phyloP scores from a whole-genome alignment of 2,329 filamentous ascomycete genomes.

The Onygena corvina region DNA sequence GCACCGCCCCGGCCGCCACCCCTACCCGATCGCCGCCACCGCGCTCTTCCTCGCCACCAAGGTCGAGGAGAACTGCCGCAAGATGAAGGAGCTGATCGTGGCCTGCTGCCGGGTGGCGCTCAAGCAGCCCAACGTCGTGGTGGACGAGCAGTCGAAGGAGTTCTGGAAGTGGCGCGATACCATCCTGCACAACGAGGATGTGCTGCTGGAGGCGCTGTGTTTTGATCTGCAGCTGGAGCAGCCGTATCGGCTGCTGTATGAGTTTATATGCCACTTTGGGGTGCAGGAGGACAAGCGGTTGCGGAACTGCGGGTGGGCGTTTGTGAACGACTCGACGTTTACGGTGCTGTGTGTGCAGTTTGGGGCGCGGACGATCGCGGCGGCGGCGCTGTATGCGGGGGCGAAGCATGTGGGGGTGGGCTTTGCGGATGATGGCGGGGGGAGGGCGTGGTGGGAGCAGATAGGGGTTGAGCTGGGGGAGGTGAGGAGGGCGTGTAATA shows the following conservation, averaged over 20 bases:
- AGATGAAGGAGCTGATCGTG: slow-evolving; percentile 88
- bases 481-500: slow-evolving; percentile 60
- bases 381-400: slow-evolving; percentile 75
- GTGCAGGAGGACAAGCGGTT: slow-evolving; percentile 69
- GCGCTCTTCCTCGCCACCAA: slow-evolving; percentile 91
- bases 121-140: slow-evolving; percentile 77
- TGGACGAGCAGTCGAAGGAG: slow-evolving; percentile 95
- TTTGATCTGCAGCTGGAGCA: slow-evolving; percentile 88
- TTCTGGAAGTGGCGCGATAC: slow-evolving; percentile 97
- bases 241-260: slow-evolving; percentile 73
- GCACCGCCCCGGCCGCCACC: slow-evolving; percentile 60
- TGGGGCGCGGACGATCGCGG: slow-evolving; percentile 66
- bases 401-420: slow-evolving; percentile 59
- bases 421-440: slow-evolving; percentile 62
- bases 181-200: slow-evolving; percentile 82
- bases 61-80: slow-evolving; percentile 90
- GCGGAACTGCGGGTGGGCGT: slow-evolving; percentile 81
- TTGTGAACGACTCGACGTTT: slow-evolving; percentile 79
- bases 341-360: slow-evolving; percentile 76
- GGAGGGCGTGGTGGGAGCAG: slow-evolving; percentile 76
- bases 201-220: slow-evolving; percentile 80
- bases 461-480: slow-evolving; percentile 59
- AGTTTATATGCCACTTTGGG: slow-evolving; percentile 61
- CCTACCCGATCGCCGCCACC: slow-evolving; percentile 87
- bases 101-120: slow-evolving; percentile 89